These are phyloP conservation scores for Globisporangium recalcitrans DNA, from an alignment of 352 stramenopile species.

Conservation along the genomic window DNA sequence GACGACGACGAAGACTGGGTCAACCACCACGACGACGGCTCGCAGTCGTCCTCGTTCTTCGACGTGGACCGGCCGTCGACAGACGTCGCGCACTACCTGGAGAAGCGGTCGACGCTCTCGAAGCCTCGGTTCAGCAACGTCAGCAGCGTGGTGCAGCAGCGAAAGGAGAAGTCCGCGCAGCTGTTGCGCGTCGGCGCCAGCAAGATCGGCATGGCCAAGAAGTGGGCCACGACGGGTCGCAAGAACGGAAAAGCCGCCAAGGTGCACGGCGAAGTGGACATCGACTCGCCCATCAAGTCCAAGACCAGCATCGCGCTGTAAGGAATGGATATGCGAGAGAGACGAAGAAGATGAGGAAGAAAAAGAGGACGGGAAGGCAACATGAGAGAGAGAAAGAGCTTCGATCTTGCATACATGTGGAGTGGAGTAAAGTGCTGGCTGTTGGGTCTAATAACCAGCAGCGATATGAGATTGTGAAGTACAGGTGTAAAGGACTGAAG, in stretches of 20 bases:
- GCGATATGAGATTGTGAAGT: neutral
- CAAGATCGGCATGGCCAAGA: constrained; percentile 14
- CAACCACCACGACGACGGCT: constrained; percentile 21
- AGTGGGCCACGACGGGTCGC: constrained; percentile 15
- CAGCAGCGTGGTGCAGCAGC: constrained; percentile 5
- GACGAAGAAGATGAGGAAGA: neutral
- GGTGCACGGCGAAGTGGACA: constrained; percentile 12
- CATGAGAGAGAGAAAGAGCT: constrained; percentile 10
- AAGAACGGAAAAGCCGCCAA: constrained; percentile 10
- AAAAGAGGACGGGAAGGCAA: neutral
- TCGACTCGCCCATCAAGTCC: constrained; percentile 6
- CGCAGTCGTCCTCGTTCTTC: constrained; percentile 14
- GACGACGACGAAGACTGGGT: constrained; percentile 22
- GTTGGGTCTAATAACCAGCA: neutral
- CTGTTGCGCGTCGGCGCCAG: constrained; percentile 8
- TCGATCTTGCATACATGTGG: constrained; percentile 14
- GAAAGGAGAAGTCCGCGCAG: constrained; percentile 9
- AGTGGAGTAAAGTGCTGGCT: neutral
- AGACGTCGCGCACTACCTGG: constrained; percentile 38
- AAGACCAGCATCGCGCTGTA: constrained; percentile 7
- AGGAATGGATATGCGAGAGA: too few relatives aligned
- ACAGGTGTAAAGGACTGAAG: neutral
- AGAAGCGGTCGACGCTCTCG: constrained; percentile 10
- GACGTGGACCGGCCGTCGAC: constrained; percentile 39
- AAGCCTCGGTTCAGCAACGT: constrained; percentile 12